Evolutionary conservation across 208 protist genomes (phyloP).

Genomic region (Borovskyia barvae): DNA sequence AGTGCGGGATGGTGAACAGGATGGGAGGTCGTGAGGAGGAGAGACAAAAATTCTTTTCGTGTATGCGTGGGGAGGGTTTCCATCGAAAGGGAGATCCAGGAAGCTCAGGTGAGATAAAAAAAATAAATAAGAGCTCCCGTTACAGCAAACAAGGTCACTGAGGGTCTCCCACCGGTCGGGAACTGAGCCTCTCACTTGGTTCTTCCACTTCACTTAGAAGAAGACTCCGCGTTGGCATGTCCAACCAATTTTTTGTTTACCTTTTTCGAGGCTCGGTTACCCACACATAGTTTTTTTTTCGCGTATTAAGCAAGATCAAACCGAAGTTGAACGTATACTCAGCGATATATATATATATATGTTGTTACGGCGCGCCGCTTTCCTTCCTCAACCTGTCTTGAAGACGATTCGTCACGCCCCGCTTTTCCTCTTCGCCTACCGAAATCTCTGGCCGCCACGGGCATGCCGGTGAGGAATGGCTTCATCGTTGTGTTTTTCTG

Average conservation of each 20-base stretch:
- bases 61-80: too few relatives aligned
- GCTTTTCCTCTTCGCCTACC: too few relatives aligned
- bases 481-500: too few relatives aligned
- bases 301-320: not conserved
- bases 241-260: conserved; percentile 2
- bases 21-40: not conserved
- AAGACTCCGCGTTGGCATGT: not conserved
- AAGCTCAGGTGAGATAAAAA: not conserved
- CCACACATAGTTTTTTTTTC: not conserved
- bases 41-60: conserved; percentile 15
- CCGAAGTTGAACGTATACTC: conserved; percentile 1
- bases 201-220: too few relatives aligned
- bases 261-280: not conserved
- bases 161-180: too few relatives aligned
- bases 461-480: too few relatives aligned
- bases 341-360: not conserved
- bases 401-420: too few relatives aligned
- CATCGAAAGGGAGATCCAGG: not conserved
- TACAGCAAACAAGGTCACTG: too few relatives aligned
- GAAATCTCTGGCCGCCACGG: too few relatives aligned
- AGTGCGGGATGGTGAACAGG: conserved; percentile 3
- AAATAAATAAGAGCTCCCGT: not conserved
- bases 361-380: not conserved
- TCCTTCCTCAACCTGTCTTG: not conserved
- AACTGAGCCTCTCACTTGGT: too few relatives aligned